phyloP scores from a whole-genome alignment of 2,329 filamentous ascomycete species.

The Apiospora phragmitis region DNA sequence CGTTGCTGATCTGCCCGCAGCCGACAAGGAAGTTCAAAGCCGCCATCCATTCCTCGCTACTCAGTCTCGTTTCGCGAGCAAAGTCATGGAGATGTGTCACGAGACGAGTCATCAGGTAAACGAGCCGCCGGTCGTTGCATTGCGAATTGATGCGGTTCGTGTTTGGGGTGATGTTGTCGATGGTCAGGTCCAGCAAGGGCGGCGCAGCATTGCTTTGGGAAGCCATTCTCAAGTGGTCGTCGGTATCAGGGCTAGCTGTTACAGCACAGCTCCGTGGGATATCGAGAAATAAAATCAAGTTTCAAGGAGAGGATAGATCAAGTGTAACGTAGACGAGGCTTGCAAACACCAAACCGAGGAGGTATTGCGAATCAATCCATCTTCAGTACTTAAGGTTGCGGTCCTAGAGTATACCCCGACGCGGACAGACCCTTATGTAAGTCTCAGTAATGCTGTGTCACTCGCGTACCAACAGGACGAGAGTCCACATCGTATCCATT shows the following conservation, averaged over 20 bases:
- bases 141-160: constrained; percentile 74
- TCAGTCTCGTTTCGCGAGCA: constrained; percentile 74
- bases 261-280: not conserved
- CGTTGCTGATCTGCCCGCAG: constrained; percentile 72
- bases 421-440: constrained; percentile 7
- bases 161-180: constrained; percentile 80
- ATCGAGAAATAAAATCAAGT: not conserved
- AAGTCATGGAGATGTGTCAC: constrained; percentile 82
- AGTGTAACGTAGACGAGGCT: not conserved
- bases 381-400: constrained; percentile 1
- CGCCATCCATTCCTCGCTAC: constrained; percentile 76
- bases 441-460: not conserved
- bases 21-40: constrained; percentile 70
- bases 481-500: constrained; percentile 7
- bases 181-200: constrained; percentile 68
- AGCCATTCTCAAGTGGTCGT: constrained; percentile 25
- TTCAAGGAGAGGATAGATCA: not conserved
- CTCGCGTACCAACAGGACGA: not conserved
- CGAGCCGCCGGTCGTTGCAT: constrained; percentile 63
- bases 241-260: not conserved
- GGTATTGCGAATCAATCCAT: not conserved
- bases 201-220: constrained; percentile 34
- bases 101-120: constrained; percentile 71
- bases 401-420: not conserved
- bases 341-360: not conserved